These are phyloP conservation scores for Tricholoma furcatifolium DNA, from an alignment of 768 basidiomycete species.

Conservation along the genomic window DNA sequence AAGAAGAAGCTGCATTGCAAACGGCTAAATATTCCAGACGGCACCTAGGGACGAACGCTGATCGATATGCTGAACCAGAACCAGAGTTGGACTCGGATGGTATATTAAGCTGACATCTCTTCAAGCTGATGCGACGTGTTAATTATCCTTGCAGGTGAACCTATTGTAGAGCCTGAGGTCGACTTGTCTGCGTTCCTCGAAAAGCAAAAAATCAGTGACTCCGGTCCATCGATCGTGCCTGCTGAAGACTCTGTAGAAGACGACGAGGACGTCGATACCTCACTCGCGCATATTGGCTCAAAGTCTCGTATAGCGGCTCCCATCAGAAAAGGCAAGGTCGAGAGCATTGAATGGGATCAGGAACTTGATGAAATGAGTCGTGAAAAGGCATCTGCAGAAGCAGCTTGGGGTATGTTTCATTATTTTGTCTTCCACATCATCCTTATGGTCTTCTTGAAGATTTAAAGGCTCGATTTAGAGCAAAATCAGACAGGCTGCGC, in stretches of 20 bases:
- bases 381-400: constrained; percentile 75
- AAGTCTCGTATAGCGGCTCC: constrained; percentile 17
- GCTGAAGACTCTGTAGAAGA: constrained; percentile 25
- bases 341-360: constrained; percentile 67
- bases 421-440: neutral
- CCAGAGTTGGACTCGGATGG: constrained; percentile 73
- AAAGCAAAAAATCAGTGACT: constrained; percentile 52
- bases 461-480: constrained; percentile 56
- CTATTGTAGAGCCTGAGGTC: constrained; percentile 66
- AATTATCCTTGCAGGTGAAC: constrained; percentile 49
- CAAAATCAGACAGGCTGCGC: constrained; percentile 49
- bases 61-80: constrained; percentile 72
- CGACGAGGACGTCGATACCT: constrained; percentile 60
- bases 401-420: constrained; percentile 57
- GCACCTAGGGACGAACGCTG: constrained; percentile 65
- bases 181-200: constrained; percentile 69
- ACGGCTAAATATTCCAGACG: constrained; percentile 54
- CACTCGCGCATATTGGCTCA: constrained; percentile 52
- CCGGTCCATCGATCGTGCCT: constrained; percentile 20
- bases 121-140: neutral
- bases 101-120: constrained; percentile 24
- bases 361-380: constrained; percentile 62
- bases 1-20: constrained; percentile 49
- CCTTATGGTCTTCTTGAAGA: constrained; percentile 33
- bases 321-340: constrained; percentile 61